These are phyloP conservation scores for Neurospora sp. DNA, from an alignment of 2,329 filamentous ascomycete species.

Conservation along the genomic window DNA sequence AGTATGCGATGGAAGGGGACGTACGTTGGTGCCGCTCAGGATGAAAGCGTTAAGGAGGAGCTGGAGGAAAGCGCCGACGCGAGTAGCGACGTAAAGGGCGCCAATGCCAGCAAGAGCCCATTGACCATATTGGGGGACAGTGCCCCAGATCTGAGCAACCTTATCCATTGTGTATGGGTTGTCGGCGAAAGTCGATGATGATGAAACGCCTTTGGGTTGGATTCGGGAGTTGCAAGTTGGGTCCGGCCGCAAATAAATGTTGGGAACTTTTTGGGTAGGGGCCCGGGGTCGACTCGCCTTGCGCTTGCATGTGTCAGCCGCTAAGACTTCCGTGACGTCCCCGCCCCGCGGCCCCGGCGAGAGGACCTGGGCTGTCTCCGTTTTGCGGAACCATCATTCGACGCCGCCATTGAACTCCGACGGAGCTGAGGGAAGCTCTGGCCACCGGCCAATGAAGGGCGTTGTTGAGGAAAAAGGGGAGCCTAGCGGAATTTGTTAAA, in stretches of 20 bases:
- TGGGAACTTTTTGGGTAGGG: slow-evolving; percentile 1
- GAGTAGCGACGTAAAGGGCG: slow-evolving; percentile 45
- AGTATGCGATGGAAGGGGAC: slow-evolving; percentile 16
- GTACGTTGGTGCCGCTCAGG: slow-evolving; percentile 51
- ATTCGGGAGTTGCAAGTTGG: not conserved
- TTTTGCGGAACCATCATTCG: not conserved
- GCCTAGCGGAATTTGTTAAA: not conserved
- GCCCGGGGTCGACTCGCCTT: not conserved
- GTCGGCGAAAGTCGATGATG: slow-evolving; percentile 6
- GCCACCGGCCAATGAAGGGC: not conserved
- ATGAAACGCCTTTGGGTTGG: not conserved
- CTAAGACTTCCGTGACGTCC: not conserved
- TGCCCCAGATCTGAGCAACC: slow-evolving; percentile 23
- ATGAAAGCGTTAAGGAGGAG: slow-evolving; percentile 60
- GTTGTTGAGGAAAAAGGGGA: not conserved
- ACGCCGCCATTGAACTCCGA: not conserved
- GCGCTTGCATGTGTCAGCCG: not conserved
- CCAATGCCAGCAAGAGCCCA: slow-evolving; percentile 45
- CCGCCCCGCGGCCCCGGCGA: not conserved
- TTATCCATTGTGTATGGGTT: slow-evolving; percentile 21
- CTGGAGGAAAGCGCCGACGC: slow-evolving; percentile 47
- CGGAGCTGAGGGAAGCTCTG: not conserved
- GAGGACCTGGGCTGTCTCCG: not conserved
- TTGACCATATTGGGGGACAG: slow-evolving; percentile 35
- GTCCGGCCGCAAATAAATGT: slow-evolving; percentile 5